Conservation (phyloP, 768 basidiomycete genomes). For the Pleurotus citrinopileatus region DNA sequence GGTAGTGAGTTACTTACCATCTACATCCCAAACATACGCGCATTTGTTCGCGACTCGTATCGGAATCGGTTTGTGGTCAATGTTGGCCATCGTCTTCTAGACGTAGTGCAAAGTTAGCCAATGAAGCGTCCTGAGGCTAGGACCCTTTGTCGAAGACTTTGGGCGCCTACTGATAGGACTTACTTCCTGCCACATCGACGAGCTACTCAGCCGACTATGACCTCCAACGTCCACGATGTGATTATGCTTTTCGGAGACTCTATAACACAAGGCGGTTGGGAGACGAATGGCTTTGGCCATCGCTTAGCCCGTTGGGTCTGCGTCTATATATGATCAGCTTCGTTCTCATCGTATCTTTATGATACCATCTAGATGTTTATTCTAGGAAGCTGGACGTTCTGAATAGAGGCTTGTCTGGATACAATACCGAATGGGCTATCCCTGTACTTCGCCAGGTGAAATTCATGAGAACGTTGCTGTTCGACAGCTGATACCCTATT, state of each 20-base stretch:
- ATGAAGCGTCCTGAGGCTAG: no score
- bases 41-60: conserved; percentile 76
- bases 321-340: background rate
- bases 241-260: conserved; percentile 84
- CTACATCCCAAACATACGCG: conserved; percentile 87
- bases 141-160: no score
- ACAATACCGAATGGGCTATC: conserved; percentile 84
- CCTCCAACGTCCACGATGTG: conserved; percentile 54
- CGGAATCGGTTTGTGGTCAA: conserved; percentile 35
- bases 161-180: background rate
- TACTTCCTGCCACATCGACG: background rate
- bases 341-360: no score
- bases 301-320: conserved; percentile 56
- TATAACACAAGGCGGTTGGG: conserved; percentile 70
- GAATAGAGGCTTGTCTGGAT: conserved; percentile 83
- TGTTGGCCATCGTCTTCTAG: background rate
- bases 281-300: conserved; percentile 60
- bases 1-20: conserved; percentile 44
- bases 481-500: background rate
- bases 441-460: conserved; percentile 75
- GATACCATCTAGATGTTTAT: conserved; percentile 77
- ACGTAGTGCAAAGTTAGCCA: no score
- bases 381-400: conserved; percentile 80
- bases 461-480: background rate
- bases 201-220: conserved; percentile 36